Percentiles rank a stretch among this genome's conserved stretches.
Evolutionary conservation across 106 monocot genomes (phyloP).

Genomic region (Dendrobium nobile): DNA sequence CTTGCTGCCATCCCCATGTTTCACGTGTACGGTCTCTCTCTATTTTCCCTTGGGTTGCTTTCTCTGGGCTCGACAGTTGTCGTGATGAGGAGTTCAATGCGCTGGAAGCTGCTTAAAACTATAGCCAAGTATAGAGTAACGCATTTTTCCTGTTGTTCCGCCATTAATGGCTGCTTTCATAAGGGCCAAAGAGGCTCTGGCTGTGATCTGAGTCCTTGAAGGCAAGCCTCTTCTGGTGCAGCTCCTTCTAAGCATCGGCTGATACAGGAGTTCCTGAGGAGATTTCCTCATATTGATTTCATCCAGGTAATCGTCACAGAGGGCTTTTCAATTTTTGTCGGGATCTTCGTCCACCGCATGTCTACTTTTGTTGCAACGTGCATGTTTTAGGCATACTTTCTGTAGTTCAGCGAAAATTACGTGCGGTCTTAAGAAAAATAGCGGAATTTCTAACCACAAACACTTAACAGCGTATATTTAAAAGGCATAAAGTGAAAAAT

Average conservation of each 20-base stretch:
- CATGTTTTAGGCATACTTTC: too few species aligned
- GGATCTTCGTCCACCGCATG: neutral
- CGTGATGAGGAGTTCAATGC: constrained; percentile 57
- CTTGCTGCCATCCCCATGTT: constrained; percentile 74
- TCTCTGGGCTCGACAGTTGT: constrained; percentile 53
- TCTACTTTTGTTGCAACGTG: too few species aligned
- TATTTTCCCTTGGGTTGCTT: constrained; percentile 53
- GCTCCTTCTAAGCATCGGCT: constrained; percentile 48
- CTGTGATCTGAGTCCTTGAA: constrained; percentile 31
- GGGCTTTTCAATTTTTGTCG: neutral
- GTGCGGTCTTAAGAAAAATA: too few species aligned
- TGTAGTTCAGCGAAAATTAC: too few species aligned
- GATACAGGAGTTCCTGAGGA: constrained; percentile 33
- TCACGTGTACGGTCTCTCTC: constrained; percentile 64
- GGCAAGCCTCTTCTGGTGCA: constrained; percentile 62
- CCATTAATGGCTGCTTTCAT: constrained; percentile 47
- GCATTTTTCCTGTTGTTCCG: constrained; percentile 57
- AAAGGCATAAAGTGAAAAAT: too few species aligned
- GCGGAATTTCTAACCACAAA: too few species aligned
- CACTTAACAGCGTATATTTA: too few species aligned
- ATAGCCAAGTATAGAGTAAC: constrained; percentile 50
- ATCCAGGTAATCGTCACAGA: constrained; percentile 46
- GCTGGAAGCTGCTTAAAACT: constrained; percentile 27
- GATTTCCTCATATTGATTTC: constrained; percentile 63
- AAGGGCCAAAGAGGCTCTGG: constrained; percentile 12